phyloP scores from a whole-genome alignment of 108 stramenopile species.

The Epithemia pelagica region DNA sequence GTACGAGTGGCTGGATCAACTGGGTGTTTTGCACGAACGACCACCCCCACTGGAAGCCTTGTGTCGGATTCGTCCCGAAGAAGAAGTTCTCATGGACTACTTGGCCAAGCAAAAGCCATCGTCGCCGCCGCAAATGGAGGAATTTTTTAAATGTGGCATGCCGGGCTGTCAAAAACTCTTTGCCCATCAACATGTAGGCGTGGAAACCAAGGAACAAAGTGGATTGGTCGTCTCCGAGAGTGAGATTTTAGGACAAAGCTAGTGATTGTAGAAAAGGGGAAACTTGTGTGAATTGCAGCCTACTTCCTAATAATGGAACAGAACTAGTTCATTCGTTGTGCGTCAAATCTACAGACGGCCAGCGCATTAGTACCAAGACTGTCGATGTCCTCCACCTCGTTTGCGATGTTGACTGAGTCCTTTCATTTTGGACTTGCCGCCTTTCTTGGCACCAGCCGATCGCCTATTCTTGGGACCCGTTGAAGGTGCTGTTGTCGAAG shows the following conservation, averaged over 20 bases:
- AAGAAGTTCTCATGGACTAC: slow-evolving; percentile 55
- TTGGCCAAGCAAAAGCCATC: slow-evolving; percentile 18
- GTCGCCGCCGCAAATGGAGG: slow-evolving; percentile 17
- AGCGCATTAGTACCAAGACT: slow-evolving; percentile 7
- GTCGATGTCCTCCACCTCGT: slow-evolving; percentile 7
- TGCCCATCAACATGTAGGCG: slow-evolving; percentile 73
- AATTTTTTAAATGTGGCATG: slow-evolving; percentile 67
- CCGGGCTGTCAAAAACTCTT: slow-evolving; percentile 62
- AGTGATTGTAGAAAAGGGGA: too few species aligned
- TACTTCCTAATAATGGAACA: too few species aligned
- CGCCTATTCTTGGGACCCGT: slow-evolving; percentile 6
- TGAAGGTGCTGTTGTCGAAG: neutral
- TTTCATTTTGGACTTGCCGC: slow-evolving; percentile 7
- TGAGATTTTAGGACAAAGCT: slow-evolving; percentile 12
- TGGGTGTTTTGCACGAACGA: slow-evolving; percentile 42
- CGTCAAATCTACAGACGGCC: too few species aligned
- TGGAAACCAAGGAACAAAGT: slow-evolving; percentile 52
- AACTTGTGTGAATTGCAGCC: too few species aligned
- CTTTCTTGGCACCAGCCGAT: slow-evolving; percentile 8
- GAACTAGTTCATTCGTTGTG: too few species aligned
- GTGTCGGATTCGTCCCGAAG: slow-evolving; percentile 73
- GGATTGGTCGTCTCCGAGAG: slow-evolving; percentile 64
- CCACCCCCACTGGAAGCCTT: slow-evolving; percentile 45
- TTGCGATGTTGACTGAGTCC: slow-evolving; percentile 9
- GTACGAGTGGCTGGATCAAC: slow-evolving; percentile 56